A percentile compares a stretch with the other conserved stretches of the same genome.
These are phyloP conservation scores for Beta corolliflora DNA, from an alignment of 179 eudicot species.

Conservation along the genomic window DNA sequence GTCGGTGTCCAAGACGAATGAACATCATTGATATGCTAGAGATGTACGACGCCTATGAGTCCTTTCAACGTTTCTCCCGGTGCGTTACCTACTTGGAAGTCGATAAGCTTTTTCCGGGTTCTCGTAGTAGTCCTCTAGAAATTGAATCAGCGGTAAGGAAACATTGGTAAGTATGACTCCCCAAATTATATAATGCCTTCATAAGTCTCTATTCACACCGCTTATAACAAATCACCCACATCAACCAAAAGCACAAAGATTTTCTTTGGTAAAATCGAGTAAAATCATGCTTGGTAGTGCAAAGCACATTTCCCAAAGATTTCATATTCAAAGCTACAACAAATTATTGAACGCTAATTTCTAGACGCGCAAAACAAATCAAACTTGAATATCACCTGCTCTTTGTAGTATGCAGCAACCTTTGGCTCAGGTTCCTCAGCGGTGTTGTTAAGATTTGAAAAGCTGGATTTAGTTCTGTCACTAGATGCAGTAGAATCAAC, in stretches of 20 bases:
- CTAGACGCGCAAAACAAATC: neutral
- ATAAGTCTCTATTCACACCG: neutral
- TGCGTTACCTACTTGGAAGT: conserved; percentile 47
- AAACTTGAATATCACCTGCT: conserved; percentile 31
- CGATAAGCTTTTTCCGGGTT: conserved; percentile 48
- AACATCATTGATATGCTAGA: conserved; percentile 38
- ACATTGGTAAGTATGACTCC: neutral
- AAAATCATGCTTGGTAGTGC: neutral
- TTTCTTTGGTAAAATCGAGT: neutral
- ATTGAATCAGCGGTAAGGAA: conserved; percentile 33
- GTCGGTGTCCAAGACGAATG: conserved; percentile 30
- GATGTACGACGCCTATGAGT: conserved; percentile 49
- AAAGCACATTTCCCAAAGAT: neutral
- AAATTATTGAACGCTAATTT: neutral
- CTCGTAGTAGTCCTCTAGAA: conserved; percentile 55
- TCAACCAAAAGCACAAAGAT: neutral
- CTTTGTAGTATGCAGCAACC: conserved; percentile 25
- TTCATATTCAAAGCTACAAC: neutral
- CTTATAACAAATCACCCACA: neutral
- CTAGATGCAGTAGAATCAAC: conserved; percentile 23
- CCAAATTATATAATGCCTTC: neutral
- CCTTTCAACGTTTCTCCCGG: conserved; percentile 56
- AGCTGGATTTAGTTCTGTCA: conserved; percentile 11
- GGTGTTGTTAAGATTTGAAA: conserved; percentile 17
- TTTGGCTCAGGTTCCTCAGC: conserved; percentile 30